Base-by-base conservation (phyloP, 2,329 filamentous ascomycete species). In the Alternaria viburni region DNA sequence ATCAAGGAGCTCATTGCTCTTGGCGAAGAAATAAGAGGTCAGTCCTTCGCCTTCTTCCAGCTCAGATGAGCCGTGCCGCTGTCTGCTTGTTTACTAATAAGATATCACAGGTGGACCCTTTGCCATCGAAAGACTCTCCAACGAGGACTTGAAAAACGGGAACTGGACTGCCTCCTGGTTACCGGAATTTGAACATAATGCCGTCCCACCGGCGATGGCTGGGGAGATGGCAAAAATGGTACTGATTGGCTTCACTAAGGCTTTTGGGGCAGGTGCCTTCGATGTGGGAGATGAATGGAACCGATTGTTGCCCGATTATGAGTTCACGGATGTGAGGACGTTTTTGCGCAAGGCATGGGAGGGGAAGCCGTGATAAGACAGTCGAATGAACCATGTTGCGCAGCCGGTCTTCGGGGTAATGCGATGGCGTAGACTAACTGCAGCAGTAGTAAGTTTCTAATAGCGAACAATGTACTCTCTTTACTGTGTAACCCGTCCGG, bases 201-300 rank as follows among this genome's bases (percentile, higher is more conserved):
- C 75, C 3, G 65, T 84, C 46, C 55, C 74, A 3, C 70, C 72
- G 4, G 80, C 83, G 0, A 62, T 81, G 28, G 69, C 73, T 3
- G 64, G 69, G 6, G 71, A 60, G 1, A 62, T 81, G 11, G 67
- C 81, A 21, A 80, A 78, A 65, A 67, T 58, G 1, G 76, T 83
- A 11, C 67, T 79, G 12, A 46, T 7, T 15, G 55, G 55, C 23
- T 25, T 57, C 21, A 41, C 25, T n/a, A 11, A 21, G 55, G 52
- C 80, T 50, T 75, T 75, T 54, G 60, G 65, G 3, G 77, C 78
- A n/a, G 82, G 81, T 4, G 80, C 77, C 0, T 83, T 79, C 78
- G 73, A 76, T 49, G 70, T 79, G 1, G 77, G 80, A 11, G 78
- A 83, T 54, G 81, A 82, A 46, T 82, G 79, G 79, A 85, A 85